A percentile compares a stretch with the other conserved stretches of the same genome.
phyloP scores from a whole-genome alignment of 2,329 filamentous ascomycete species.

The Diaporthe batatas region DNA sequence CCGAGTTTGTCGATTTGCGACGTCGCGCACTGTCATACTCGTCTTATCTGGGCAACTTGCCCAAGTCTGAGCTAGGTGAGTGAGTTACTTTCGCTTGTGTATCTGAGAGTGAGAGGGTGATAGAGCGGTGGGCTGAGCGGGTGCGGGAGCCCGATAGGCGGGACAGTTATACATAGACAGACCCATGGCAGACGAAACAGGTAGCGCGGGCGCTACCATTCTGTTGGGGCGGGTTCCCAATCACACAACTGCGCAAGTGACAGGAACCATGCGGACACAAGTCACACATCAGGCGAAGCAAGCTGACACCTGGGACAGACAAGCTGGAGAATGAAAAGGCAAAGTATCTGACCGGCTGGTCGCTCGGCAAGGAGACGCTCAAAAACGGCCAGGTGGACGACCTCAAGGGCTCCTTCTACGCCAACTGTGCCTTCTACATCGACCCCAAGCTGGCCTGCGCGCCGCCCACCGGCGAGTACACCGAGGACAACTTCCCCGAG shows the following conservation, averaged over 20 bases:
- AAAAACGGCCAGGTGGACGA: slow-evolving; percentile 84
- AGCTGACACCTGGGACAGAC: slow-evolving; percentile 51
- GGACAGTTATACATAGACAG: slow-evolving; percentile 26
- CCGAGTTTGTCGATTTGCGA: slow-evolving; percentile 78
- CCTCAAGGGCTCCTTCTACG: slow-evolving; percentile 86
- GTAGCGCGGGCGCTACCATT: slow-evolving; percentile 15
- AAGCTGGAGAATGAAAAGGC: slow-evolving; percentile 71
- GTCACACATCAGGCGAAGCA: slow-evolving; percentile 8
- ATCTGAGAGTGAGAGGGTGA: background rate
- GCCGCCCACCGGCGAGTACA: slow-evolving; percentile 69
- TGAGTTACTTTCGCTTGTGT: slow-evolving; percentile 30
- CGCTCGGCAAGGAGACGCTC: slow-evolving; percentile 83
- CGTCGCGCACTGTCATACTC: slow-evolving; percentile 84
- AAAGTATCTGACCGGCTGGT: slow-evolving; percentile 81
- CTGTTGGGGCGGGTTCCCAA: slow-evolving; percentile 4
- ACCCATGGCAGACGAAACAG: slow-evolving; percentile 15
- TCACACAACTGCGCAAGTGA: background rate
- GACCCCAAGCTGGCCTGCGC: slow-evolving; percentile 73
- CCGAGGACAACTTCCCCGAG: slow-evolving; percentile 78
- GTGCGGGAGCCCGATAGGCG: slow-evolving; percentile 2
- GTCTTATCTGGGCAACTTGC: slow-evolving; percentile 88
- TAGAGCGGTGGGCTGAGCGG: background rate
- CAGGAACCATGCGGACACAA: background rate
- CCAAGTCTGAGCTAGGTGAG: slow-evolving; percentile 77
- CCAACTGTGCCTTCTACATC: slow-evolving; percentile 84